phyloP scores from a whole-genome alignment of 805 yeast genomes.

The Grigorovia jiainica region DNA sequence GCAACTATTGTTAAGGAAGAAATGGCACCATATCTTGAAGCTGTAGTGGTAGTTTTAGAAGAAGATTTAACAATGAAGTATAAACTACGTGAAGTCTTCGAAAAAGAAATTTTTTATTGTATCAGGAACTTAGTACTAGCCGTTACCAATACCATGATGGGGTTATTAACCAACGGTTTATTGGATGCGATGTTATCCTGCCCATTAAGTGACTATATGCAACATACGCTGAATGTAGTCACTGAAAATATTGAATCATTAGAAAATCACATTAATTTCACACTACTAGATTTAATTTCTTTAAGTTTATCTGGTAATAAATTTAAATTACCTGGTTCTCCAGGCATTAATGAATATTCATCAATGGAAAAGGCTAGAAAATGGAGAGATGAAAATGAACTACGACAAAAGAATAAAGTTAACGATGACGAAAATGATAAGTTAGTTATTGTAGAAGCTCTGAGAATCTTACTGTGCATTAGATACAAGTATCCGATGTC shows the following conservation, averaged over 20 bases:
- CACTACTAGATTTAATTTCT: slow-evolving; percentile 60
- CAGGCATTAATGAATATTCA: slow-evolving; percentile 50
- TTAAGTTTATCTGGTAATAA: slow-evolving; percentile 66
- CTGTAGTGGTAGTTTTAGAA: slow-evolving; percentile 65
- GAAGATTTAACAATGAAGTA: slow-evolving; percentile 51
- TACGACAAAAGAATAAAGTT: slow-evolving; percentile 47
- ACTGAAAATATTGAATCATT: slow-evolving; percentile 66
- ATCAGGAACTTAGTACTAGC: slow-evolving; percentile 74
- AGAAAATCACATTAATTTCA: slow-evolving; percentile 57
- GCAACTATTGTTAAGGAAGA: slow-evolving; percentile 63
- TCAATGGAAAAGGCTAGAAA: slow-evolving; percentile 57
- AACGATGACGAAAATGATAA: slow-evolving; percentile 36
- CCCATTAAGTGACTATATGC: slow-evolving; percentile 67
- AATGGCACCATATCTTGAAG: slow-evolving; percentile 77
- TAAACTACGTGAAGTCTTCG: slow-evolving; percentile 57
- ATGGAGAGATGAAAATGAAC: slow-evolving; percentile 62
- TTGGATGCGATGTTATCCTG: slow-evolving; percentile 69
- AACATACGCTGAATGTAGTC: slow-evolving; percentile 58
- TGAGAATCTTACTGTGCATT: slow-evolving; percentile 62
- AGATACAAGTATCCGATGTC: slow-evolving; percentile 66
- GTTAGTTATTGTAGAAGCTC: slow-evolving; percentile 59
- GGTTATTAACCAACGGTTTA: slow-evolving; percentile 69
- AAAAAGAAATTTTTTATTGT: slow-evolving; percentile 79
- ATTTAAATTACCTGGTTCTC: slow-evolving; percentile 80
- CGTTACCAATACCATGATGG: slow-evolving; percentile 81